These are phyloP conservation scores for Macrolepiota dolichaula DNA, from an alignment of 768 basidiomycete genomes.

Conservation along the genomic window DNA sequence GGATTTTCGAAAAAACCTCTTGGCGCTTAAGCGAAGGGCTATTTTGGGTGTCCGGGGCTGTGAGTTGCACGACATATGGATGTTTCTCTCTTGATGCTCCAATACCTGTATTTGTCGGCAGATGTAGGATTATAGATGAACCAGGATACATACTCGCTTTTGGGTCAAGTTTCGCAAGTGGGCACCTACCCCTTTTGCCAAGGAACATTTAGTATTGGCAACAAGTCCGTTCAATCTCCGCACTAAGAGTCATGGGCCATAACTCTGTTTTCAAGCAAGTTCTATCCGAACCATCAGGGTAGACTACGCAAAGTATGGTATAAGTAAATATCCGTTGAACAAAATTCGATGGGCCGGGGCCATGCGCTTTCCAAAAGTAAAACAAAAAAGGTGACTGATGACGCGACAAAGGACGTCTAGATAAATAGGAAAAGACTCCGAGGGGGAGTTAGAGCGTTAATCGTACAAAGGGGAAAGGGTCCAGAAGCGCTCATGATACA, in stretches of 20 bases:
- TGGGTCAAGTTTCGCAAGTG: not conserved
- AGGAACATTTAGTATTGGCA: no score
- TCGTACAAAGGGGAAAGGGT: not conserved
- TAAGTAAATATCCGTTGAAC: not conserved
- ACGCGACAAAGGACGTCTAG: not conserved
- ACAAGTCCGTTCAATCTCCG: slow-evolving; percentile 7
- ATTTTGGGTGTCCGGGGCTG: not conserved
- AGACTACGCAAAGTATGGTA: not conserved
- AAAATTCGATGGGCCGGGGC: not conserved
- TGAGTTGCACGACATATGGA: not conserved
- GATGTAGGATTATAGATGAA: no score
- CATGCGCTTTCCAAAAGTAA: not conserved
- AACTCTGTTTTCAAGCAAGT: not conserved
- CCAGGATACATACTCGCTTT: no score
- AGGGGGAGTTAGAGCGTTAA: not conserved
- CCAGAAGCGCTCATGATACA: not conserved
- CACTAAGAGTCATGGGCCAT: not conserved
- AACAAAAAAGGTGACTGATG: not conserved
- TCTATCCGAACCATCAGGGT: not conserved
- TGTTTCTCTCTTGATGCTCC: not conserved
- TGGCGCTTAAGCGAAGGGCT: not conserved
- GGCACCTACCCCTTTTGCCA: not conserved
- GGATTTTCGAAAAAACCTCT: not conserved
- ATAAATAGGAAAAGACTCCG: not conserved
- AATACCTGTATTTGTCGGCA: not conserved